phyloP scores from a whole-genome alignment of 1,284 basidiomycete species.

The Heterobasidion parviporum region DNA sequence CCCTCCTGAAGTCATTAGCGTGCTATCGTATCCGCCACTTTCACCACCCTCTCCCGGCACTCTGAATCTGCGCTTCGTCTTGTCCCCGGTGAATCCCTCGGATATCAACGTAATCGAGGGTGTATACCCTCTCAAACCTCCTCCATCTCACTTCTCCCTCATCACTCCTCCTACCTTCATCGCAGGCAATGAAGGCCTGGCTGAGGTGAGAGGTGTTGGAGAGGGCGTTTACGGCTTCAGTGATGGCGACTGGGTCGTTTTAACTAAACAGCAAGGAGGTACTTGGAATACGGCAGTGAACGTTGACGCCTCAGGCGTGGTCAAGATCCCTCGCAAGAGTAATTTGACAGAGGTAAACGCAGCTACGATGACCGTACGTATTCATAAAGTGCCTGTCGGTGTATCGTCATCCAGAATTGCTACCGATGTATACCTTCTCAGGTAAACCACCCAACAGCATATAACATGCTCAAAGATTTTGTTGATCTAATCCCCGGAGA shows the following conservation, averaged over 20 bases:
- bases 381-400: not conserved
- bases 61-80: constrained; percentile 59
- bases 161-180: constrained; percentile 36
- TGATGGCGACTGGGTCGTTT: constrained; percentile 68
- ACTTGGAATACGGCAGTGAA: constrained; percentile 70
- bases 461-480: constrained; percentile 73
- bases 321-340: constrained; percentile 43
- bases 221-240: constrained; percentile 38
- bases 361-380: constrained; percentile 63
- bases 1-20: constrained; percentile 49
- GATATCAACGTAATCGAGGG: constrained; percentile 80
- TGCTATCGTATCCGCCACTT: constrained; percentile 43
- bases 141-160: constrained; percentile 24
- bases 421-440: constrained; percentile 17
- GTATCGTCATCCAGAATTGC: not conserved
- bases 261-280: constrained; percentile 60
- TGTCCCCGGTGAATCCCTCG: constrained; percentile 76
- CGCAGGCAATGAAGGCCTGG: constrained; percentile 77
- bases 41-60: constrained; percentile 44
- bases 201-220: constrained; percentile 55
- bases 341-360: constrained; percentile 53
- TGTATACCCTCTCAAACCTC: constrained; percentile 66
- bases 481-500: constrained; percentile 54
- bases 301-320: constrained; percentile 45
- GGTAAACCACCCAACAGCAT: constrained; percentile 81